Base-by-base conservation (phyloP, 495 filamentous ascomycete genomes). In the Hypoxylon lenormandii region DNA sequence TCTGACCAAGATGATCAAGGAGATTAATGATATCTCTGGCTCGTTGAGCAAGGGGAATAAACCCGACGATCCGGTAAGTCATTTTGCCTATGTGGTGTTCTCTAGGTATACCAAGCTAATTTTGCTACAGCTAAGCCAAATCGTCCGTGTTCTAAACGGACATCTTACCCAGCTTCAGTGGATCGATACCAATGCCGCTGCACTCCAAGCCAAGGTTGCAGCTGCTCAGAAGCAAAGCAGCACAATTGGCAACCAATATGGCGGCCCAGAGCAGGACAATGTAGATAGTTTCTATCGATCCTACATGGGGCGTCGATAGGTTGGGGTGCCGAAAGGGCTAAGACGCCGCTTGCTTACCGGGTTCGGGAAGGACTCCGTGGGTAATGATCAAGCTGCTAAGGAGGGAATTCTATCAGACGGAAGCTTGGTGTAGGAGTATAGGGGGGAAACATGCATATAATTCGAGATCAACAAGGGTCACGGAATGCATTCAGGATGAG, bases 1-100 rank as follows among this genome's bases (percentile, higher is more conserved):
- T 77, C 81, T 98, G 51, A 85, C 85, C 40, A 91, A 89, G 79
- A 97, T 99, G 93, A 97, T 99, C 74, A 93, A 97, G 74, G 95
- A 97, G 78, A 95, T 98, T 74, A 99, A 99, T 74, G 86, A 87
- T 59, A 92, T 93, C 48, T 92, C 90, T 7, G 83, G 90, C 22
- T 90, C 87, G 4, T 81, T 99, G 64, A 94, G 87, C 83, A 95
- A 94, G 84, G 93, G 90, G 43, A 90, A 83, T 78, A 94, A 93
- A 77, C 83, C 90, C 42, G 93, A 97, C 78, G 94, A 97, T 82
- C 94, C 93, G 69, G 94, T 97, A 87, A 77, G 92, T 59, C 26
- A 33, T 69, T 72, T 28, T 18, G 37, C 18, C 49, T 26, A 3
- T 18, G 48, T 21, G 6, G 21, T 50, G 11, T n/a, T 47, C 30